Base-by-base conservation (phyloP, 2,329 filamentous ascomycete genomes). In the Calonectria crousiana region DNA sequence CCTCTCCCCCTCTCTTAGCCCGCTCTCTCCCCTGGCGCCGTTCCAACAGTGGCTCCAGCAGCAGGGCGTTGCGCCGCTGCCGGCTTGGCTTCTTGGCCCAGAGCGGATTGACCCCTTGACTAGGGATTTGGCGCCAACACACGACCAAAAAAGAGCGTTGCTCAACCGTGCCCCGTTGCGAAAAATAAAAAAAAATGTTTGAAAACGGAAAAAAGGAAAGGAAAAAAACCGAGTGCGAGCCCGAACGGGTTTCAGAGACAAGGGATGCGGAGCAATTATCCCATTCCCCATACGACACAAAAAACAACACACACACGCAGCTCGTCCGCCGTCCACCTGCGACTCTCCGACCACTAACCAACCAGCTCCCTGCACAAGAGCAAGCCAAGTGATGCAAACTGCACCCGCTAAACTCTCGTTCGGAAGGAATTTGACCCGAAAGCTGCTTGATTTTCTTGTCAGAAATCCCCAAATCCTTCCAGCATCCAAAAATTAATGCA, bases 1-100 rank as follows among this genome's bases (percentile, higher is more conserved):
- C 44, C 64, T n/a, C 64, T 67, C 64, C 64, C 47, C 47, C 64
- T 41, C 51, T 56, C 34, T 13, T n/a, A 41, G 34, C 51, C 66
- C 26, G 16, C 23, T 28, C 44, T 41, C 34, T 44, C 66, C 49
- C 51, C 64, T 64, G 47, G 66, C 41, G n/a, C 58, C 44, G 77
- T 79, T 79, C 75, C 41, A 44, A n/a, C 41, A 44, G 41, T 44
- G 75, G 74, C 71, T 72, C 67, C 65, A 68, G 71, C 66, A 69
- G 74, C 74, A 73, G 60, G 71, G 73, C 77, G 72, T 72, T 77
- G 76, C 76, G 76, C 77, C 66, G 76, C 71, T 75, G 73, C 77
- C 73, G 77, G 76, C 77, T 79, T 79, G 78, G 78, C 78, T 62
- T 26, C 58, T 47, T 36, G 23, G 74, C 53, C 49, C 23, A 44